Base-by-base conservation (phyloP, 495 filamentous ascomycete genomes). In the Neurospora hispaniola region DNA sequence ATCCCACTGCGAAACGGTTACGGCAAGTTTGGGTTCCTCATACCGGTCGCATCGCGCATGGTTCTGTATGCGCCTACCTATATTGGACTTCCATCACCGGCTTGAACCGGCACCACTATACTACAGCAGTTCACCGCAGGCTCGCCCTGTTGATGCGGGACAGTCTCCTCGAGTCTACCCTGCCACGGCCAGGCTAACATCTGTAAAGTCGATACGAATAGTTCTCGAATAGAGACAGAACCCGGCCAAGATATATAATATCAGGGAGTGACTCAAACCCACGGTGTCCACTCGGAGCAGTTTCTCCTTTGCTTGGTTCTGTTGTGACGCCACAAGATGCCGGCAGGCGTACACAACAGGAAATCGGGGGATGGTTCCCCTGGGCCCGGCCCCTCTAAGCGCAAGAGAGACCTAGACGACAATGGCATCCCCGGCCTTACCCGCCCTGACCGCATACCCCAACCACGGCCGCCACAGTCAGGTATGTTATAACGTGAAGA, bases 401-500 rank as follows among this genome's bases (percentile, higher is more conserved):
- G 83, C 70, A 84, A 83, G 71, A 81, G 82, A 70, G 78, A 80
- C 70, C 75, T 75, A 62, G 82, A 84, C 76, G 83, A 84, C 73
- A 81, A 76, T 71, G 79, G 77, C 71, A 77, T 74, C 72, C 79
- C 79, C 54, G 23, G 23, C 73, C 74, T 74, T 72, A 69, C 74
- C 11, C 81, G 79, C 71, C 73, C 79, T 74, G 81, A 82, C 71
- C 80, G 82, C 48, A 83, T 84, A 74, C 82, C 81, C 72, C 82
- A 82, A 78, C 82, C 82, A 72, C 81, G 80, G 71, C 81, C 81
- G 44, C 82, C 81, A 59, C 81, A 82, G 74, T 79, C 81, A 75
- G 82, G 82, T 83, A 79, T 77, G 81, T 82, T 41, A 42, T 35
- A 38, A 20, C 41, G 16, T 35, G 54, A 9, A 62, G 12, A 18